These are phyloP conservation scores for Emericellopsis cladophorae DNA, from an alignment of 2,329 filamentous ascomycete species.

Conservation along the genomic window DNA sequence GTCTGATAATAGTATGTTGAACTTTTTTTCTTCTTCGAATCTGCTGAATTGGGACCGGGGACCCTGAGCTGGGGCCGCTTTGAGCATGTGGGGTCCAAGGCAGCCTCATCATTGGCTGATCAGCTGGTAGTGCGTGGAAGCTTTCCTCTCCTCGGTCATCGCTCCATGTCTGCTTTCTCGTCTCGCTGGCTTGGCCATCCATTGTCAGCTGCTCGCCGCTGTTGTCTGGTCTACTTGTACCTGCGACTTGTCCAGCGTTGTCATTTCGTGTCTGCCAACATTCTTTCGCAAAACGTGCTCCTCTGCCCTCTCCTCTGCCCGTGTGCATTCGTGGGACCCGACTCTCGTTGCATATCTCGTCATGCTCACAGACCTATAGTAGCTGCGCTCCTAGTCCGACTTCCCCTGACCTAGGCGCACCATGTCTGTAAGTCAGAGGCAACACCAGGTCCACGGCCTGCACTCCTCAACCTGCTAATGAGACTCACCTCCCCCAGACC, in stretches of 20 bases:
- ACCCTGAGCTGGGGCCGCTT: background rate
- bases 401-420: background rate
- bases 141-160: too few species aligned
- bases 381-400: background rate
- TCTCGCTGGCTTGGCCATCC: background rate
- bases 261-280: background rate
- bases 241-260: background rate
- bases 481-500: conserved; percentile 24
- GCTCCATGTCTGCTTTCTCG: background rate
- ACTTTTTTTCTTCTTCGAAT: background rate
- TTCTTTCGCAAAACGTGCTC: background rate
- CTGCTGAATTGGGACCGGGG: background rate
- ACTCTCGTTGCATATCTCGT: background rate
- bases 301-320: background rate
- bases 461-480: background rate
- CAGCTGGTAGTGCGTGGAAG: too few species aligned
- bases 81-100: too few species aligned
- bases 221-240: too few species aligned
- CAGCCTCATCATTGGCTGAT: too few species aligned
- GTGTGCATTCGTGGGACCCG: background rate
- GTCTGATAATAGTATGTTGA: background rate
- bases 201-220: too few species aligned
- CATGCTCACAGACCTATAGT: background rate
- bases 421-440: background rate
- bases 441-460: background rate